Conservation (phyloP, 2,329 filamentous ascomycete genomes). For the Calonectria multiphialidica region DNA sequence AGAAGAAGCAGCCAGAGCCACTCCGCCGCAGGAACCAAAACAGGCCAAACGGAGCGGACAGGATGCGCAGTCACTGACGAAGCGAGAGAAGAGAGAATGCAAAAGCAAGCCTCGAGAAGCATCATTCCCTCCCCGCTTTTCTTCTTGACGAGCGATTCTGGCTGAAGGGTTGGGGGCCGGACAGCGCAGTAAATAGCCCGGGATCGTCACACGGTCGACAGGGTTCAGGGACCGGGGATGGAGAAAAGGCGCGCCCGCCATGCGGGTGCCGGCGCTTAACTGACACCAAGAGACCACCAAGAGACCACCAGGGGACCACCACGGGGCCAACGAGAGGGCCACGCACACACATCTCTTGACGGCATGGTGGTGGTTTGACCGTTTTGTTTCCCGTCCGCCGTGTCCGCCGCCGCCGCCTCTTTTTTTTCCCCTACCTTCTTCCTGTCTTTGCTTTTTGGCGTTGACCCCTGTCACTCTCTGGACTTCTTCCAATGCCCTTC, state of each 20-base stretch:
- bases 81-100: neutral
- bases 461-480: neutral
- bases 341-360: constrained; percentile 9
- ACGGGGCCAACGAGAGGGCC: neutral
- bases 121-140: neutral
- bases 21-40: neutral
- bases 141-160: neutral
- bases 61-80: neutral
- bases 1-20: neutral
- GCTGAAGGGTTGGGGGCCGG: constrained; percentile 4
- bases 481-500: neutral
- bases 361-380: constrained; percentile 14
- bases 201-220: constrained; percentile 18
- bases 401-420: neutral
- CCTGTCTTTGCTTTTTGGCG: neutral
- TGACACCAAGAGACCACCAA: neutral
- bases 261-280: constrained; percentile 37
- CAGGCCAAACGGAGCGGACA: neutral
- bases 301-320: neutral
- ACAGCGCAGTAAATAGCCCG: constrained; percentile 1
- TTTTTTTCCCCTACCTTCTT: neutral
- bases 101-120: neutral
- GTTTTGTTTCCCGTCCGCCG: constrained; percentile 10
- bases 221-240: constrained; percentile 4
- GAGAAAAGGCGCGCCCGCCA: constrained; percentile 23